These are phyloP conservation scores for Starmerella vaccinii DNA, from an alignment of 805 yeast species.

Conservation along the genomic window DNA sequence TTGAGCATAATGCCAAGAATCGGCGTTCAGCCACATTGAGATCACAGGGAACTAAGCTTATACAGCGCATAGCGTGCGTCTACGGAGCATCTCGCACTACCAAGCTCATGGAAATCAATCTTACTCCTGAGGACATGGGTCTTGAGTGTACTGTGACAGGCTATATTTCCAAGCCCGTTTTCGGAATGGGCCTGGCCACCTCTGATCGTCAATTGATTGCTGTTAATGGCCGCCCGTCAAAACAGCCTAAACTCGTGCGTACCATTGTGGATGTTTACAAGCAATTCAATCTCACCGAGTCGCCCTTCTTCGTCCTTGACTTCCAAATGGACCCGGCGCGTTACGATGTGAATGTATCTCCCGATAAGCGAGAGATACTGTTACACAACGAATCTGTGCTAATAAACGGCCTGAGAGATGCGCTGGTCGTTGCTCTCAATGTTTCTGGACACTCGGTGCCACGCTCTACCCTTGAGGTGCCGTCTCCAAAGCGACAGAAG, in stretches of 20 bases:
- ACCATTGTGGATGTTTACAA: conserved; percentile 65
- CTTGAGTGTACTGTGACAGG: conserved; percentile 36
- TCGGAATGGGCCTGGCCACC: conserved; percentile 65
- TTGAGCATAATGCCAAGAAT: conserved; percentile 39
- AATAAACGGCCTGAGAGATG: conserved; percentile 44
- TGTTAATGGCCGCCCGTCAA: conserved; percentile 68
- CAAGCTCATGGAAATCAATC: conserved; percentile 45
- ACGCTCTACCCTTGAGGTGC: conserved; percentile 6
- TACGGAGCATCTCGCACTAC: conserved; percentile 59
- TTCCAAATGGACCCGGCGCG: conserved; percentile 39
- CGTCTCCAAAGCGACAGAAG: conserved; percentile 13
- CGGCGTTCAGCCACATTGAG: conserved; percentile 15
- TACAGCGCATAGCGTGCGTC: conserved; percentile 50
- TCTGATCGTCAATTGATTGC: conserved; percentile 67
- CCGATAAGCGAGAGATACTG: conserved; percentile 71
- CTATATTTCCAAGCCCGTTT: conserved; percentile 60
- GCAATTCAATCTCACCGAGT: conserved; percentile 59
- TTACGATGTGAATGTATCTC: conserved; percentile 79
- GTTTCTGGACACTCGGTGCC: conserved; percentile 34
- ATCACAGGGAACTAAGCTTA: conserved; percentile 40
- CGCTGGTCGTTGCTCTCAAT: conserved; percentile 42
- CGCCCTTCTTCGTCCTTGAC: conserved; percentile 59
- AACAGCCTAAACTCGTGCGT: conserved; percentile 44
- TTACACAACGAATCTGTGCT: conserved; percentile 57
- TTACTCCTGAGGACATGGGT: conserved; percentile 20